Conservation (phyloP, 2,329 filamentous ascomycete species). For the Lachnellula willkommii region DNA sequence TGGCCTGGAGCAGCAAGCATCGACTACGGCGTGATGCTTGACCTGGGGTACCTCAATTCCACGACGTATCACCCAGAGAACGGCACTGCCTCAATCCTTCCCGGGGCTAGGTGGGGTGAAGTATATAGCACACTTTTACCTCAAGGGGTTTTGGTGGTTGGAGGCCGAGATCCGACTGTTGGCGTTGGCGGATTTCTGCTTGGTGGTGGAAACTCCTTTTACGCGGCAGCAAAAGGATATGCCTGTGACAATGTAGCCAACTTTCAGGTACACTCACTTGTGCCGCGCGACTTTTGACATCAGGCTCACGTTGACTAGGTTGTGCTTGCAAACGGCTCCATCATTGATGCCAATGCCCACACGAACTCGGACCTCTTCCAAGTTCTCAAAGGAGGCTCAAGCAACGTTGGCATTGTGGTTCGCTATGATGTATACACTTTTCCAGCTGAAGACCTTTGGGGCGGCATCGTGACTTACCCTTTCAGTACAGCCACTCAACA, state of each 20-base stretch:
- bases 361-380: conserved; percentile 46
- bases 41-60: conserved; percentile 33
- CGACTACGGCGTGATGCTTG: conserved; percentile 42
- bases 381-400: conserved; percentile 51
- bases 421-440: conserved; percentile 33
- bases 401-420: conserved; percentile 50
- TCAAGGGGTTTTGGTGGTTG: conserved; percentile 30
- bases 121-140: conserved; percentile 34
- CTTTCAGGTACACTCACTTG: conserved; percentile 21
- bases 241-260: conserved; percentile 44
- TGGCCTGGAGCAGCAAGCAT: conserved; percentile 48
- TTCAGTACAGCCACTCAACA: neutral
- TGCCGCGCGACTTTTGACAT: too few species aligned
- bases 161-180: conserved; percentile 33
- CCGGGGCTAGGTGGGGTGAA: conserved; percentile 34
- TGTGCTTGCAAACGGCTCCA: conserved; percentile 45
- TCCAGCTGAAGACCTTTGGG: neutral
- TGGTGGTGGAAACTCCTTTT: conserved; percentile 35
- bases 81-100: conserved; percentile 30
- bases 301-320: conserved; percentile 34
- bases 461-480: neutral
- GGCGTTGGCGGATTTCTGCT: conserved; percentile 36
- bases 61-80: conserved; percentile 23
- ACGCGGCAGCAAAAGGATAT: conserved; percentile 38
- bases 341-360: conserved; percentile 40